Percentiles rank a stretch among this genome's conserved stretches.
These are phyloP conservation scores for Berberis vulgaris DNA, from an alignment of 164 flowering plant genomes.

Conservation along the genomic window DNA sequence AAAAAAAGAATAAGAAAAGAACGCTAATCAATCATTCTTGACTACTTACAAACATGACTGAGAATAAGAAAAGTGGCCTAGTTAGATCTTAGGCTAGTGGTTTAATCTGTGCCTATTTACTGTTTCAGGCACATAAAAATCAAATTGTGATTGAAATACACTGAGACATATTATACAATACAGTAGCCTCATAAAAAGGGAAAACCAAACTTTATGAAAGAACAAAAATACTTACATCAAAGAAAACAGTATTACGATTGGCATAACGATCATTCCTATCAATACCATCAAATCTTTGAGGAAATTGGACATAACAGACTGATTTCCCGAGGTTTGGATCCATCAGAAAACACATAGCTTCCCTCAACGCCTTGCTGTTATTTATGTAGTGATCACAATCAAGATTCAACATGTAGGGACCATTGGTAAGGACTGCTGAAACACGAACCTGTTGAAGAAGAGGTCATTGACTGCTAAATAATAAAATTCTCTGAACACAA, in stretches of 20 bases:
- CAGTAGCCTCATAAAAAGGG: neutral
- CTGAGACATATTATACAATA: neutral
- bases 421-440: conserved; percentile 91
- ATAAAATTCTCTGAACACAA: neutral
- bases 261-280: conserved; percentile 94
- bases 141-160: neutral
- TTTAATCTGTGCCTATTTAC: neutral
- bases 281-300: conserved; percentile 97
- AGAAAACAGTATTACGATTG: conserved; percentile 89
- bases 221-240: conserved; percentile 62
- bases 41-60: neutral
- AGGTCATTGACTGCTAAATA: neutral
- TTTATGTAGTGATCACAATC: conserved; percentile 99
- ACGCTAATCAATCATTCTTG: too few species aligned
- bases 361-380: conserved; percentile 92
- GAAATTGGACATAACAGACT: conserved; percentile 95
- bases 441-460: conserved; percentile 65
- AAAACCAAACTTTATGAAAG: neutral
- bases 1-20: neutral
- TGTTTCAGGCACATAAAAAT: neutral
- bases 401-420: conserved; percentile 93
- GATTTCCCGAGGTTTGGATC: conserved; percentile 91
- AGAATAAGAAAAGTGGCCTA: neutral
- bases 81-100: neutral
- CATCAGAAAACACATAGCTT: conserved; percentile 97